Evolutionary conservation across 2,329 filamentous ascomycete species (phyloP), one percentile per base, ranked within the genome.

Genomic region (Conoideocrella luteorostrata): DNA sequence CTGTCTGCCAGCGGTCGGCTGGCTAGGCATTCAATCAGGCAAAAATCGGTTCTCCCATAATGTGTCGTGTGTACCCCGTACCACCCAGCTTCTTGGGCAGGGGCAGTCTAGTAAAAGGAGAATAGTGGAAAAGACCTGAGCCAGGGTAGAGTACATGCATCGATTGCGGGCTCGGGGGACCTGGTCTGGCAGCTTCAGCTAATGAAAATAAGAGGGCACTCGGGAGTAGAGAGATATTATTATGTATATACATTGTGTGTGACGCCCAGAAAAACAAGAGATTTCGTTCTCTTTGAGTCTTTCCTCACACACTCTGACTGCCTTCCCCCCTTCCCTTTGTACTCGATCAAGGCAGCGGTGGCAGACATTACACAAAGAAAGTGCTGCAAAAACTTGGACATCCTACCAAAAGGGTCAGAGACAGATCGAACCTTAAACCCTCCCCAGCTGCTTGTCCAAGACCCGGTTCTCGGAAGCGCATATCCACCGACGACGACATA

Each of bases 201-300:
- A n/a, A n/a, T n/a, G n/a, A n/a, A n/a, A n/a, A n/a, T n/a, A 20
- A 33, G 36, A 41, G 45, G 33, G 42, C 24, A n/a, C n/a, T n/a
- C n/a, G n/a, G n/a, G 43, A 46, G 44, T 40, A 41, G 23, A 43
- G 18, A 46, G 46, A 50, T 48, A n/a, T n/a, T n/a, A n/a, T n/a
- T n/a, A n/a, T n/a, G n/a, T n/a, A 44, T 50, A 46, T 50, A 46
- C 43, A 48, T 48, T 47, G 47, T 44, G 42, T 39, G 42, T 43
- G 45, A 43, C 32, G 39, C 44, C 41, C 44, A 32, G 44, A 36
- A 34, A 21, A 28, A 12, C 13, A 21, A 28, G n/a, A 37, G 36
- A 24, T 42, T 41, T 23, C 26, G n/a, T 45, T 15, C 45, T 28
- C 32, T 37, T 38, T 22, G 38, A 38, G 33, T 32, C 32, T 40